These are phyloP conservation scores for Trypanosoma brucei DNA, from an alignment of 208 protist species.

Conservation along the genomic window DNA sequence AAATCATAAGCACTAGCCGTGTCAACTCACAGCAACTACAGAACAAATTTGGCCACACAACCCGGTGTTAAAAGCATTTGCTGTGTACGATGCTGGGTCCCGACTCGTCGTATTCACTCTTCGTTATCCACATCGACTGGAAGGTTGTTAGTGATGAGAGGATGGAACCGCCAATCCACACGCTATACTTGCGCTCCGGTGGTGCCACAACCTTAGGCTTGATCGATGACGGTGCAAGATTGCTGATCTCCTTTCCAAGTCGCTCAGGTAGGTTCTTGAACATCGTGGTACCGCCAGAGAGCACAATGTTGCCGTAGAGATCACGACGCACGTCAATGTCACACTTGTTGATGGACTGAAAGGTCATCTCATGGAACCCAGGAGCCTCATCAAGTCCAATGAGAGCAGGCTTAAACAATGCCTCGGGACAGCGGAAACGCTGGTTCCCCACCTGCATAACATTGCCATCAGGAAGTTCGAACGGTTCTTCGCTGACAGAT, in stretches of 20 bases:
- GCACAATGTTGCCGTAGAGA: constrained; percentile 94
- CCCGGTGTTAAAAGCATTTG: constrained; percentile 3
- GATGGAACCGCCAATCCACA: constrained; percentile 98
- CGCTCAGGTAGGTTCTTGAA: constrained; percentile 95
- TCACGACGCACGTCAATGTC: constrained; percentile 92
- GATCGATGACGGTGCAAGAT: constrained; percentile 83
- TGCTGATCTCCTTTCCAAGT: constrained; percentile 91
- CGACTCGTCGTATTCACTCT: constrained; percentile 97
- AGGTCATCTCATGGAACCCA: constrained; percentile 93
- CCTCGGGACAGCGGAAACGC: constrained; percentile 92
- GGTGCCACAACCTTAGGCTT: constrained; percentile 95
- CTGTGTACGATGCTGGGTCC: constrained; percentile 95
- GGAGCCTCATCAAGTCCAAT: constrained; percentile 87
- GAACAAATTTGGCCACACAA: not conserved
- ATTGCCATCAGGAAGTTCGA: constrained; percentile 92
- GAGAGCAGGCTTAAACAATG: constrained; percentile 96
- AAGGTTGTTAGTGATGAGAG: constrained; percentile 96
- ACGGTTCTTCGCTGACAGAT: constrained; percentile 75
- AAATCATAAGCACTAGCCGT: not conserved
- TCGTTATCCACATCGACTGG: constrained; percentile 96
- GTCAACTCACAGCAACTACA: not conserved
- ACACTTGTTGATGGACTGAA: constrained; percentile 95
- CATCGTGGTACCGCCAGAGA: constrained; percentile 96
- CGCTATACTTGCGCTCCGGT: constrained; percentile 94
- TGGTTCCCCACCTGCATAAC: constrained; percentile 80